Evolutionary conservation across 23 red algal species (phyloP), one percentile per base, ranked within the genome.

Genomic region (Gracilariopsis chorda): DNA sequence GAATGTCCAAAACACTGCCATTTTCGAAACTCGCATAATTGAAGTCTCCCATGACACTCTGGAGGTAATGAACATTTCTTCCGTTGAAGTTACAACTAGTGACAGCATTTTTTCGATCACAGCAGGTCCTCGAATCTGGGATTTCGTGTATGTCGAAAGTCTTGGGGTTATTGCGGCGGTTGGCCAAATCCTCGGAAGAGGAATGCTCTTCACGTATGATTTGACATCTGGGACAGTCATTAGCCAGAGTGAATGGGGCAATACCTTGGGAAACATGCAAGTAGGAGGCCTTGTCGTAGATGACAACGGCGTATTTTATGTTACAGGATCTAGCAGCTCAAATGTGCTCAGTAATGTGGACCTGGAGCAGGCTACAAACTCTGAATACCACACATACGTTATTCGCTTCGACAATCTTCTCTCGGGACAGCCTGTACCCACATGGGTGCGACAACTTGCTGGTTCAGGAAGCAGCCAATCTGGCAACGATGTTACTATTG

Each of bases 121-220:
- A 17, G 77, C 57, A 27, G 91, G 91, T 32, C 80, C 91, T 25
- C 52, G 48, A 28, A 77, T 94, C 12, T 28, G 86, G 21, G 34
- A 78, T 17, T 77, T 87, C 41, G 53, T 68, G 6, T 87, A 94
- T 68, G 81, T 77, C 19, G 65, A 77, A 23, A 58, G 48, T 19
- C 42, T 70, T 42, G 61, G 87, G 35, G 28, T 69, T 21, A 72
- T 94, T 33, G 91, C 87, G 17, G 78, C 67, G 19, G 57, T 94
- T 4, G 91, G 91, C 0, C 68, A 84, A 41, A 80, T 94, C 60
- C 48, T 94, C 10, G 91, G 91, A 27, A 86, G 57, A 68, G 91
- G 91, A 17, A 59, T 86, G 21, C 64, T 94, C 27, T 94, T 64
- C 37, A 40, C 69, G 20, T 94, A 77, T 51, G 60, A 45, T 61